Conservation (phyloP, 2,329 filamentous ascomycete species). For the Trichoderma afroharzianum region DNA sequence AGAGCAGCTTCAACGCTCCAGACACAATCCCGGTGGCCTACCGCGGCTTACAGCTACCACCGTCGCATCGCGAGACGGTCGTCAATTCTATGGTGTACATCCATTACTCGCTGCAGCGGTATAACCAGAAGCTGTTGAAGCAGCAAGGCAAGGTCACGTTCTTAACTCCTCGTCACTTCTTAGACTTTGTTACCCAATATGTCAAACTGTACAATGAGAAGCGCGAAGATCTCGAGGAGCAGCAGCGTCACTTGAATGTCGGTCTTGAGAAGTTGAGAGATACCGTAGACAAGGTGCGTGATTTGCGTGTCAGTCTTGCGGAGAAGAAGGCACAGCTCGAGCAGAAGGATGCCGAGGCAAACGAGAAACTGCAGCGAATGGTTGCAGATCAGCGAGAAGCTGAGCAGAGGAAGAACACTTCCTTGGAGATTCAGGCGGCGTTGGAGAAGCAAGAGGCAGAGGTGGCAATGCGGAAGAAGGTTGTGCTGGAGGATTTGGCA, state of each 20-base stretch:
- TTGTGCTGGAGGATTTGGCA: constrained; percentile 83
- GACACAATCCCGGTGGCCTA: constrained; percentile 93
- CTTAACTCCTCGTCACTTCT: constrained; percentile 91
- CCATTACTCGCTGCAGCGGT: constrained; percentile 86
- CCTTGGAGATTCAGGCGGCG: constrained; percentile 81
- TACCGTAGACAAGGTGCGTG: constrained; percentile 94
- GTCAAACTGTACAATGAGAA: constrained; percentile 98
- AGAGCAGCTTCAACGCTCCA: constrained; percentile 77
- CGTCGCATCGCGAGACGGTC: constrained; percentile 85
- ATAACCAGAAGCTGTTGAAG: constrained; percentile 83
- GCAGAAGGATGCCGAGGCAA: constrained; percentile 90
- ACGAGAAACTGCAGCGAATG: constrained; percentile 97
- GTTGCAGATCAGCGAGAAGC: constrained; percentile 92
- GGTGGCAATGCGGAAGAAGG: constrained; percentile 75
- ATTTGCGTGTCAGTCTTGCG: constrained; percentile 83
- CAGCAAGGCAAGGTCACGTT: constrained; percentile 92
- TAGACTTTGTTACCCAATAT: constrained; percentile 97
- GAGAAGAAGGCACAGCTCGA: constrained; percentile 93
- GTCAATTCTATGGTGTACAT: constrained; percentile 99
- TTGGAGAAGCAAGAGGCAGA: constrained; percentile 87
- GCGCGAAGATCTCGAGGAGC: constrained; percentile 95
- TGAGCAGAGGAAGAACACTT: constrained; percentile 83
- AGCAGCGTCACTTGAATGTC: constrained; percentile 96
- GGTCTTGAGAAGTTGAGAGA: constrained; percentile 96
- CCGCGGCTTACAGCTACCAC: constrained; percentile 76